Conservation (phyloP, 352 stramenopile species). For the Elongisporangium senticosum region DNA sequence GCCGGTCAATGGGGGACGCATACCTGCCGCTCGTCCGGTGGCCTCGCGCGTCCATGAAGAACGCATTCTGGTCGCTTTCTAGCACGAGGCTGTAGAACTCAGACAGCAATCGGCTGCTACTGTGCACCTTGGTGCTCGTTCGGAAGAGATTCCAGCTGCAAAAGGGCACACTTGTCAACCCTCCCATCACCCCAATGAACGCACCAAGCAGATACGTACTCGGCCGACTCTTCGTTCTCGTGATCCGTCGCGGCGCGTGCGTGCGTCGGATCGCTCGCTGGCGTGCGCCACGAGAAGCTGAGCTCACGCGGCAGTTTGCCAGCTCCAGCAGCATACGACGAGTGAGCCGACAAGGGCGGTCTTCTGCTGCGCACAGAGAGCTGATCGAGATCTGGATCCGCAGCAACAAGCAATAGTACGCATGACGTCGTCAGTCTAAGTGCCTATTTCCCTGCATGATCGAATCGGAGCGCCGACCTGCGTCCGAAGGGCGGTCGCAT, state of each 20-base stretch:
- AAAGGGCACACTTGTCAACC: conserved; percentile 6
- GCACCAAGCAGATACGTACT: conserved; percentile 11
- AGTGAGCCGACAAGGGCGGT: too few relatives aligned
- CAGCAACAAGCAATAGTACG: conserved; percentile 12
- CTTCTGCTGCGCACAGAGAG: too few relatives aligned
- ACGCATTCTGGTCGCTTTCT: conserved; percentile 62
- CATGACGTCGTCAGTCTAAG: too few relatives aligned
- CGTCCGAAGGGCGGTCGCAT: conserved; percentile 31
- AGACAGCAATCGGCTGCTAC: conserved; percentile 65
- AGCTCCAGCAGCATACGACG: conserved; percentile 19
- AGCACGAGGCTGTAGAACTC: conserved; percentile 79
- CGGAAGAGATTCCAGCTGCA: conserved; percentile 37
- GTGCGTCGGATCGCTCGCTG: conserved; percentile 7
- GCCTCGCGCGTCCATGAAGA: conserved; percentile 49
- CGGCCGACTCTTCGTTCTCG: conserved; percentile 20
- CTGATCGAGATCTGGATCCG: not conserved
- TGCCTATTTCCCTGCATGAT: too few relatives aligned
- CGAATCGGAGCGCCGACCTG: conserved; percentile 12
- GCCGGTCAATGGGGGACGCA: too few relatives aligned
- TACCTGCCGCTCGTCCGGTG: conserved; percentile 36
- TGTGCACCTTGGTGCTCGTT: conserved; percentile 25
- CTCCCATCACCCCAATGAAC: not conserved
- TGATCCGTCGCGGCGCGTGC: conserved; percentile 5
- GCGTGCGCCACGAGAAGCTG: conserved; percentile 25
- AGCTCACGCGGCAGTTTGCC: conserved; percentile 45